Percentiles rank a stretch among this genome's conserved stretches.
phyloP scores from a whole-genome alignment of 176 grass and related monocot genomes.

The Canna indica region DNA sequence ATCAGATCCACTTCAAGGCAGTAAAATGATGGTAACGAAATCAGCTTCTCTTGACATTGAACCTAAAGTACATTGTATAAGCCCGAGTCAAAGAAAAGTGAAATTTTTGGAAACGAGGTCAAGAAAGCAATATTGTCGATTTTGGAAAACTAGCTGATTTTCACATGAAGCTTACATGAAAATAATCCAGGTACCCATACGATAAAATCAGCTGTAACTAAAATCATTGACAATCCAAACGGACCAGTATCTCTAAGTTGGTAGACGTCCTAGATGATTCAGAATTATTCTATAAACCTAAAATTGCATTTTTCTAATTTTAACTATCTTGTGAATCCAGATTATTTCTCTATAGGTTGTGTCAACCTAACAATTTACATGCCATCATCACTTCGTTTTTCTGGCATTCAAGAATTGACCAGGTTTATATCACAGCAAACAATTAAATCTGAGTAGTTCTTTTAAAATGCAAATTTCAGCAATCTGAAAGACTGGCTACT shows the following conservation, averaged over 20 bases:
- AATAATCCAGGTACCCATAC: background rate
- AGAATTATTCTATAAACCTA: background rate
- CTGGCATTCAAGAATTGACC: background rate
- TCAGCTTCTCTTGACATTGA: constrained; percentile 12
- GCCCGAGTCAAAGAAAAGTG: background rate
- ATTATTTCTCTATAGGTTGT: background rate
- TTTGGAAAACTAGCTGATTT: background rate
- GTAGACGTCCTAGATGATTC: background rate
- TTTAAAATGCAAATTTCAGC: background rate
- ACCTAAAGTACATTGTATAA: background rate
- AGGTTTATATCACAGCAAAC: background rate
- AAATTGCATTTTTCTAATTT: background rate
- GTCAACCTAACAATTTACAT: background rate
- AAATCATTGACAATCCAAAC: background rate
- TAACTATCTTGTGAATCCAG: background rate
- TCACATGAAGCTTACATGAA: background rate
- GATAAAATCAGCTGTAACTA: background rate
- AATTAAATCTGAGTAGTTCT: no score
- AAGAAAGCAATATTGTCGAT: background rate
- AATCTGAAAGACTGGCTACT: no score
- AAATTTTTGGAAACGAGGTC: background rate
- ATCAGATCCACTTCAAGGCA: constrained; percentile 3
- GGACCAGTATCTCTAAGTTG: background rate
- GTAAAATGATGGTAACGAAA: background rate
- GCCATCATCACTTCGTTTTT: background rate